Conservation (phyloP, 345 rosid species). For the Passiflora organensis region DNA sequence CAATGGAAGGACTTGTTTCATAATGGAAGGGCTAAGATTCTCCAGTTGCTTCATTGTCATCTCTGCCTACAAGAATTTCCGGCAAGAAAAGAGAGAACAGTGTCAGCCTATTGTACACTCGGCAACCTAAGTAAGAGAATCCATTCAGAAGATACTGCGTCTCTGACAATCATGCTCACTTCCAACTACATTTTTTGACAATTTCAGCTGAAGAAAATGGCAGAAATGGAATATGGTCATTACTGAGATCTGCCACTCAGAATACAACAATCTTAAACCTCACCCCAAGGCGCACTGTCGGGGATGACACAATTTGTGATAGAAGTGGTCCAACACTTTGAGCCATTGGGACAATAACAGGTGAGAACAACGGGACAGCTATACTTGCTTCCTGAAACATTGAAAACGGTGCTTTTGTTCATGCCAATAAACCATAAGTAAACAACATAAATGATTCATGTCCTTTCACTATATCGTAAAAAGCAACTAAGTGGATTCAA, state of each 20-base stretch:
- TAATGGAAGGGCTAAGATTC: slow-evolving; percentile 81
- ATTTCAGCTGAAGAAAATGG: no score
- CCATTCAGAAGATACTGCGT: no score
- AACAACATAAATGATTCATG: no score
- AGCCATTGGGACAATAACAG: slow-evolving; percentile 86
- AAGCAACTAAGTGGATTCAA: no score
- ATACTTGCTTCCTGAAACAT: slow-evolving; percentile 74
- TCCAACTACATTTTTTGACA: slow-evolving; percentile 3
- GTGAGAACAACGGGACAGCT: slow-evolving; percentile 92
- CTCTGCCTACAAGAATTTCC: slow-evolving; percentile 65
- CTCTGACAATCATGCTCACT: no score
- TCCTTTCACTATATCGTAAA: neutral
- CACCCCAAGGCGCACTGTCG: slow-evolving; percentile 87
- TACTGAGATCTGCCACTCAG: slow-evolving; percentile 9
- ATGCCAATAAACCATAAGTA: no score
- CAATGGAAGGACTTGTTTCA: slow-evolving; percentile 94
- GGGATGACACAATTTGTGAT: slow-evolving; percentile 66
- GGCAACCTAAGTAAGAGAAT: no score
- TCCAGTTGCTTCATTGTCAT: slow-evolving; percentile 88
- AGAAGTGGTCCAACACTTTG: slow-evolving; percentile 88
- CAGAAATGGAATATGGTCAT: neutral
- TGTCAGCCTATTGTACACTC: neutral
- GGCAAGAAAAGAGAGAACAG: neutral
- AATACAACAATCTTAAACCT: slow-evolving; percentile 15
- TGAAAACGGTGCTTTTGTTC: slow-evolving; percentile 9